These are phyloP conservation scores for sorghum (Sorghum bicolor) DNA, from an alignment of 176 grass and related monocot species.

Conservation along the genomic window Sorghum_bicolor_NCBIv3 NC_012875.2:52466001-52466500, in stretches of 20 bases:
- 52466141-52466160: conserved; percentile 54
- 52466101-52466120: conserved; percentile 60
- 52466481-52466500: not conserved
- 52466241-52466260: conserved; percentile 46
- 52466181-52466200: conserved; percentile 57
- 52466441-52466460: conserved; percentile 5
- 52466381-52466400: not conserved
- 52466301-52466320: conserved; percentile 7
- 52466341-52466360: not conserved
- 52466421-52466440: not conserved
- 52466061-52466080: conserved; percentile 73
- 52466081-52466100: conserved; percentile 57
- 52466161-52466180: conserved; percentile 52
- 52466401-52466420: not conserved
- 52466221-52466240: conserved; percentile 51
- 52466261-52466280: conserved; percentile 12
- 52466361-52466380: not conserved
- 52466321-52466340: not conserved
- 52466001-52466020: conserved; percentile 75
- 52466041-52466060: conserved; percentile 72
- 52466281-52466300: conserved; percentile 24
- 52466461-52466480: not conserved
- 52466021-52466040: conserved; percentile 45
- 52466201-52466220: conserved; percentile 60
- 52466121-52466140: conserved; percentile 62